Percentiles rank a stretch among this genome's conserved stretches.
Conservation (phyloP, 352 stramenopile species). For the Globisporangium middletonii region DNA sequence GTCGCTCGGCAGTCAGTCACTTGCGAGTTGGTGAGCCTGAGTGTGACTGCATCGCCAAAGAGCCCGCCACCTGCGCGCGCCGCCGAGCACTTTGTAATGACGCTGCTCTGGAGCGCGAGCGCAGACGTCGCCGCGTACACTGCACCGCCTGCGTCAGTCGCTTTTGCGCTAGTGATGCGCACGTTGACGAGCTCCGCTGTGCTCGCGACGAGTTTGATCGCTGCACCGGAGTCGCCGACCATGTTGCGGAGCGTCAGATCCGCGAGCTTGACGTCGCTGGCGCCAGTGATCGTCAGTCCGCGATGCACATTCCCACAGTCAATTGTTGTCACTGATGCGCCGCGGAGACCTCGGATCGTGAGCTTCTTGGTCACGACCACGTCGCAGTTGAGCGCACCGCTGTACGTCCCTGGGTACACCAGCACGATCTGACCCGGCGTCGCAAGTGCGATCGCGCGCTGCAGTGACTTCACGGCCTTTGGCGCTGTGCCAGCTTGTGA, state of each 20-base stretch:
- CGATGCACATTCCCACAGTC: conserved; percentile 21
- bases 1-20: conserved; percentile 16
- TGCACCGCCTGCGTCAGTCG: conserved; percentile 21
- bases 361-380: conserved; percentile 21
- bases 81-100: conserved; percentile 18
- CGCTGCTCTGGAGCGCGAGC: conserved; percentile 17
- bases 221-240: conserved; percentile 14
- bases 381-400: conserved; percentile 30
- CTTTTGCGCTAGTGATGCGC: conserved; percentile 11
- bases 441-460: conserved; percentile 31
- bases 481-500: conserved; percentile 33
- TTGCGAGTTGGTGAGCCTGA: conserved; percentile 11
- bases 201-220: conserved; percentile 20
- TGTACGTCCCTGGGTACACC: conserved; percentile 43
- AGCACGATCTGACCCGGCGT: conserved; percentile 30
- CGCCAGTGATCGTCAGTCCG: conserved; percentile 25
- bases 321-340: conserved; percentile 23
- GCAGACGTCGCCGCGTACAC: conserved; percentile 22
- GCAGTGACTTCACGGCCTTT: conserved; percentile 45
- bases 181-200: conserved; percentile 11
- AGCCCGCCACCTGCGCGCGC: conserved; percentile 21
- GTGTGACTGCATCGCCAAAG: conserved; percentile 19
- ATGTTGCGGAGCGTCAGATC: conserved; percentile 25
- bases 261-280: conserved; percentile 10
- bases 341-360: conserved; percentile 35